Percentiles rank a stretch among this genome's conserved stretches.
These are phyloP conservation scores for Alnus glutinosa DNA, from an alignment of 306 rosid species.

Conservation along the genomic window DNA sequence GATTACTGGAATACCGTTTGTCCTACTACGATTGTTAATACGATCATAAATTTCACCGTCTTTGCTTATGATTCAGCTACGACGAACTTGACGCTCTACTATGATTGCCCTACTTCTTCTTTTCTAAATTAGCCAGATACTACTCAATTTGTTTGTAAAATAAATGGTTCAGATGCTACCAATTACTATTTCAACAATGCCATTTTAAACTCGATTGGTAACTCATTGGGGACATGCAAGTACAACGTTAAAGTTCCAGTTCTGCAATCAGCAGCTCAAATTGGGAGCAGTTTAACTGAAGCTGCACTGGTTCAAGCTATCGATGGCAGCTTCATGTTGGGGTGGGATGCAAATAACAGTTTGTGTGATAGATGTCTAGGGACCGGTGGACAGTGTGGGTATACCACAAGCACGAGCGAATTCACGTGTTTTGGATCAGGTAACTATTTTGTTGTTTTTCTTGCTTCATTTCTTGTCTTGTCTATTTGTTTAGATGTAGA, in stretches of 20 bases:
- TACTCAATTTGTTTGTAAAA: constrained; percentile 40
- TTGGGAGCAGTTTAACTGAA: neutral
- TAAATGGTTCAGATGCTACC: constrained; percentile 1
- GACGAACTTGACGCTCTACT: constrained; percentile 35
- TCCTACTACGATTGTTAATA: constrained; percentile 24
- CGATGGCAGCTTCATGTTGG: constrained; percentile 42
- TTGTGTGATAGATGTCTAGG: constrained; percentile 40
- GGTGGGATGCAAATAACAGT: constrained; percentile 45
- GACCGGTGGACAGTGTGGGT: constrained; percentile 54
- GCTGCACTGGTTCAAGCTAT: constrained; percentile 34
- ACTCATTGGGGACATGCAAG: constrained; percentile 26
- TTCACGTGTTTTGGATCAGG: constrained; percentile 38
- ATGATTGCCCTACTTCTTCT: constrained; percentile 34
- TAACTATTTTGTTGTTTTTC: neutral
- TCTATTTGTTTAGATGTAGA: neutral
- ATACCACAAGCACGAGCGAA: constrained; percentile 15
- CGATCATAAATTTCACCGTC: constrained; percentile 17
- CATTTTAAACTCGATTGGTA: neutral
- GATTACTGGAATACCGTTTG: constrained; percentile 46
- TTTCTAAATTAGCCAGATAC: neutral
- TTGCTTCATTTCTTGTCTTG: neutral
- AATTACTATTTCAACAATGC: constrained; percentile 25
- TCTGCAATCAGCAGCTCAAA: constrained; percentile 30
- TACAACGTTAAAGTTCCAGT: constrained; percentile 31
- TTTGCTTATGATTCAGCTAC: constrained; percentile 25